phyloP scores from a whole-genome alignment of 2,329 filamentous ascomycete species.

The Fusarium aywerte region DNA sequence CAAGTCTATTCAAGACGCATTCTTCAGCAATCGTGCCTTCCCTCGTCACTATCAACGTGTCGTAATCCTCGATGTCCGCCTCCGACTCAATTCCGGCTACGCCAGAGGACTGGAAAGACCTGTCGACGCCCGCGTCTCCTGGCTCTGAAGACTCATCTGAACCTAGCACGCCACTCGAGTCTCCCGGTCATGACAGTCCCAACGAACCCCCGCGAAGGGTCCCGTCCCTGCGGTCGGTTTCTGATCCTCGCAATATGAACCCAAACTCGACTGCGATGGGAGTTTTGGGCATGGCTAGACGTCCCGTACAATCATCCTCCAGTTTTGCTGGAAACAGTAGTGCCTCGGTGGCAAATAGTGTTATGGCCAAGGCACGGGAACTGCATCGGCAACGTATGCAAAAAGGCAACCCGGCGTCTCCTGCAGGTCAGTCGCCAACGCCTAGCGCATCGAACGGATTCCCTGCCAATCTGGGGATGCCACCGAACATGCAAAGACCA shows the following conservation, averaged over 20 bases:
- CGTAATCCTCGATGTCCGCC: constrained; percentile 39
- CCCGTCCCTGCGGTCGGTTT: constrained; percentile 68
- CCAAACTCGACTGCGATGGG: constrained; percentile 87
- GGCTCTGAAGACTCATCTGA: constrained; percentile 60
- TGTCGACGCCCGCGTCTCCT: constrained; percentile 56
- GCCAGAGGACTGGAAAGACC: constrained; percentile 57
- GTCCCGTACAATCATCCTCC: constrained; percentile 58
- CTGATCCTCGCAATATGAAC: constrained; percentile 74
- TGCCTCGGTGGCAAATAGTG: constrained; percentile 53
- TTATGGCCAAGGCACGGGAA: constrained; percentile 61
- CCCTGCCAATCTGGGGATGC: constrained; percentile 57
- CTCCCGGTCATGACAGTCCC: constrained; percentile 49
- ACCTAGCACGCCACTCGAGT: constrained; percentile 60
- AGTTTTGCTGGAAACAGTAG: constrained; percentile 49
- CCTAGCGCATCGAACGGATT: constrained; percentile 57
- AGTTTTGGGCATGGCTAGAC: constrained; percentile 73
- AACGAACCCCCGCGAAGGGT: constrained; percentile 61
- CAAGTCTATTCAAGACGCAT: neutral
- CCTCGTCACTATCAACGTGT: constrained; percentile 11
- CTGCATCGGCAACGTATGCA: constrained; percentile 60
- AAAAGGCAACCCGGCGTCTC: constrained; percentile 52
- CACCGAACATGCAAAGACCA: constrained; percentile 56
- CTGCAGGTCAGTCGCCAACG: constrained; percentile 49
- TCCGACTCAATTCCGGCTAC: constrained; percentile 57
- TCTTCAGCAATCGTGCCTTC: neutral